Evolutionary conservation across 352 stramenopile genomes (phyloP).

Genomic region (Blastocystis hominis): DNA sequence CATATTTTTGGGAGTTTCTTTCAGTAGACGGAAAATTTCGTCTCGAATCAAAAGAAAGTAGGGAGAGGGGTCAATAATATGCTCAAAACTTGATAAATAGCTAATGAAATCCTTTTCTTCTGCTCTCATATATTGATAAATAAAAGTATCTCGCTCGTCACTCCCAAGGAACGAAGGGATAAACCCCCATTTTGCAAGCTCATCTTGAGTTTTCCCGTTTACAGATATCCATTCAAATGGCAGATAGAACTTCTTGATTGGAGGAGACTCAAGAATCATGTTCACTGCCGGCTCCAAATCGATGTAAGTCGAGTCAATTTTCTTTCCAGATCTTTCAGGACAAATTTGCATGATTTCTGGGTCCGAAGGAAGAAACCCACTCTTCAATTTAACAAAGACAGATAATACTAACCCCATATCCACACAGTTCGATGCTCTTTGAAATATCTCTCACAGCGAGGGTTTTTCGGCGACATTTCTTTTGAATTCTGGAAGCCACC

Average conservation of each 20-base stretch:
- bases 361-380: neutral
- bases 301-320: neutral
- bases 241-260: neutral
- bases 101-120: too few species aligned
- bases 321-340: neutral
- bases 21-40: neutral
- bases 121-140: too few species aligned
- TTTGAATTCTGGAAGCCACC: conserved; percentile 25
- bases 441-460: neutral
- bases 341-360: neutral
- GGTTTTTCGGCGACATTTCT: neutral
- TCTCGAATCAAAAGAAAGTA: neutral
- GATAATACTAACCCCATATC: neutral
- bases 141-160: too few species aligned
- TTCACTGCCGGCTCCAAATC: neutral
- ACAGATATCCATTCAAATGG: neutral
- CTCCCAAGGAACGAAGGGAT: too few species aligned
- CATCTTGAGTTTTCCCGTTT: neutral
- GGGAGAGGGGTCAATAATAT: neutral
- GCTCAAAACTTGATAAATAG: too few species aligned
- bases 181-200: neutral
- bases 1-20: neutral
- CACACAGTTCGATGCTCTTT: neutral
- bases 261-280: neutral
- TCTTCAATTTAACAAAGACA: neutral